Evolutionary conservation across 371 early-diverging fungal genomes (phyloP).

Genomic region (Mucor saturninus): DNA sequence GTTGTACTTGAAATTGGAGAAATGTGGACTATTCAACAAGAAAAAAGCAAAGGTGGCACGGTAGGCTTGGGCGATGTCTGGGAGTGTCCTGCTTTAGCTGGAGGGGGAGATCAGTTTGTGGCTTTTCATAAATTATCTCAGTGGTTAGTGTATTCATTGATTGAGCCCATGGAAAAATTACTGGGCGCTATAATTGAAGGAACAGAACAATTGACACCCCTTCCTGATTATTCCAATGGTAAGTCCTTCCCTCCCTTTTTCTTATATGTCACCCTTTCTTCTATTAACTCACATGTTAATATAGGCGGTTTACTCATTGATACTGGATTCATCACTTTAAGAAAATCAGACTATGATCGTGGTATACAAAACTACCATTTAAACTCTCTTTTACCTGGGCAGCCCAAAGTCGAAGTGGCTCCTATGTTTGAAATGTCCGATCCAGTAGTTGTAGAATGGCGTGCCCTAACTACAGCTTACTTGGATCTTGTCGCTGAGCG

Average conservation of each 20-base stretch:
- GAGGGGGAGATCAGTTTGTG: constrained; percentile 51
- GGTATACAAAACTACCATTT: constrained; percentile 44
- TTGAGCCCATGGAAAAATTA: constrained; percentile 80
- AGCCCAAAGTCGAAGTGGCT: constrained; percentile 47
- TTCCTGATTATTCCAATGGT: constrained; percentile 89
- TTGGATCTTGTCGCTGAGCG: constrained; percentile 75
- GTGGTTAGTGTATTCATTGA: constrained; percentile 92
- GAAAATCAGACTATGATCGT: constrained; percentile 42
- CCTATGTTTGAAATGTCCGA: constrained; percentile 82
- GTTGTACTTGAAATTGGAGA: constrained; percentile 64
- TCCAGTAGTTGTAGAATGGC: constrained; percentile 90
- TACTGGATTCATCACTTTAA: constrained; percentile 47
- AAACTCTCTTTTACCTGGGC: constrained; percentile 46
- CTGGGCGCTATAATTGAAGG: constrained; percentile 69
- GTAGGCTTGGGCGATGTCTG: constrained; percentile 83
- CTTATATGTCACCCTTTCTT: constrained; percentile 53
- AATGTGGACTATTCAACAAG: constrained; percentile 45
- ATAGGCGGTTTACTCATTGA: constrained; percentile 30
- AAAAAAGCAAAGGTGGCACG: constrained; percentile 46
- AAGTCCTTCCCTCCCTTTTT: constrained; percentile 53
- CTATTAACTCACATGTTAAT: background rate
- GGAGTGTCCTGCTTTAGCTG: constrained; percentile 56
- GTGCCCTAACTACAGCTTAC: constrained; percentile 85
- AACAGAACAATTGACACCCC: constrained; percentile 79
- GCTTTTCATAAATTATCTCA: constrained; percentile 92